These are phyloP conservation scores for Geranium incanum DNA, from an alignment of 441 rosid species.

Conservation along the genomic window DNA sequence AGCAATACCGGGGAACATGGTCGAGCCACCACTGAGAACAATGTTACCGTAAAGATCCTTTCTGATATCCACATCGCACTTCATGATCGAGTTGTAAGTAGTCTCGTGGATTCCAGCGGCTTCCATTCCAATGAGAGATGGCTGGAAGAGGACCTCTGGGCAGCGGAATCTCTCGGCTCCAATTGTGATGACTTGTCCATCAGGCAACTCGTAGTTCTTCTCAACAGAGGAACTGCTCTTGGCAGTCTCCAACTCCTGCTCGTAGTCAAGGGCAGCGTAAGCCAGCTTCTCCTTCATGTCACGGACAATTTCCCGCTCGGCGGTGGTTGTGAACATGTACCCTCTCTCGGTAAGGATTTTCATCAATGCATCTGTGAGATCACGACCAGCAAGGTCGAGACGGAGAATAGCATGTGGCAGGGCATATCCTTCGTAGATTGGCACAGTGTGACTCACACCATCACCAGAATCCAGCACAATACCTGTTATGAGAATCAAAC, in stretches of 20 bases:
- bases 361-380: constrained; percentile 25
- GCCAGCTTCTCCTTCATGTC: constrained; percentile 31
- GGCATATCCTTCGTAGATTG: constrained; percentile 29
- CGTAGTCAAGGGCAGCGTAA: too few species aligned
- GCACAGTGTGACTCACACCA: constrained; percentile 31
- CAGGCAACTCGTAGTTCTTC: too few species aligned
- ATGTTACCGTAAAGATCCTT: too few species aligned
- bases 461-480: constrained; percentile 35
- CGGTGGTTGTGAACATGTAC: constrained; percentile 31
- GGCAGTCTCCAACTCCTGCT: too few species aligned
- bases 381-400: too few species aligned
- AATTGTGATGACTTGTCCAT: too few species aligned
- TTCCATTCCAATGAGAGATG: constrained; percentile 15
- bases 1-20: constrained; percentile 3
- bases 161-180: constrained; percentile 14
- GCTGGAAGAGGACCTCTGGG: constrained; percentile 31
- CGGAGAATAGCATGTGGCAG: too few species aligned
- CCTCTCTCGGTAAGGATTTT: constrained; percentile 29
- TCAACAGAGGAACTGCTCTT: too few species aligned
- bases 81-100: constrained; percentile 14
- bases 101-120: constrained; percentile 21
- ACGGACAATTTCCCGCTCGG: constrained; percentile 31
- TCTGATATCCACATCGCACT: constrained; percentile 22
- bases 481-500: constrained; percentile 30
- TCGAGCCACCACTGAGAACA: background rate